These are phyloP conservation scores for Alisma plantagoaquatica DNA, from an alignment of 106 monocot genomes.

Conservation along the genomic window DNA sequence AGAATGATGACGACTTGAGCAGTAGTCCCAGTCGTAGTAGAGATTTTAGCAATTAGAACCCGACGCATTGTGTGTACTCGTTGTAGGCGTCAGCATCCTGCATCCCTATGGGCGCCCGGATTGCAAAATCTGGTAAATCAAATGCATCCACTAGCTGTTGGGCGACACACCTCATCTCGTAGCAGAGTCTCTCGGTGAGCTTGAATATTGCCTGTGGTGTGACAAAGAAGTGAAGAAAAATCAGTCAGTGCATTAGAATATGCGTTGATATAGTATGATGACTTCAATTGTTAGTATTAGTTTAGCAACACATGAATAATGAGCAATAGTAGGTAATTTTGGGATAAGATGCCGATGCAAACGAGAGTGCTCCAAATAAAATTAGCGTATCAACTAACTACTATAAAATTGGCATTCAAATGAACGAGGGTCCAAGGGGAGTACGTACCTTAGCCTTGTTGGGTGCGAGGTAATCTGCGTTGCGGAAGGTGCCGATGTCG, in stretches of 20 bases:
- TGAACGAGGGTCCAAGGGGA: background rate
- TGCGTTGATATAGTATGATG: too few species aligned
- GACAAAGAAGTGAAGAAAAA: too few species aligned
- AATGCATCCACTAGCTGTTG: constrained; percentile 85
- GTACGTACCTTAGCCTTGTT: constrained; percentile 88
- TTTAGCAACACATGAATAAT: too few species aligned
- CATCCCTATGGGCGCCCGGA: constrained; percentile 86
- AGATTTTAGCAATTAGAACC: constrained; percentile 45
- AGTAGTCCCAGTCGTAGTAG: too few species aligned
- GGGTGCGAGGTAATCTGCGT: constrained; percentile 91
- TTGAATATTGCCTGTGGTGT: constrained; percentile 97
- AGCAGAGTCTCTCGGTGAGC: constrained; percentile 67
- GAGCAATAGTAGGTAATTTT: too few species aligned
- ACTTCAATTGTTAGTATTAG: too few species aligned
- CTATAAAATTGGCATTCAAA: background rate
- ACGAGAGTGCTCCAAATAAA: background rate
- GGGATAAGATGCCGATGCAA: too few species aligned
- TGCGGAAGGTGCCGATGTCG: constrained; percentile 87
- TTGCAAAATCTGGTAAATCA: constrained; percentile 63
- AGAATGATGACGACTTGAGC: too few species aligned
- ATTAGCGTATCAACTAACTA: background rate
- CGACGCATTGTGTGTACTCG: constrained; percentile 67
- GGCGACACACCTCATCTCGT: constrained; percentile 74
- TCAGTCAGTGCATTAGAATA: too few species aligned
- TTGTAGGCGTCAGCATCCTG: constrained; percentile 66